These are phyloP conservation scores for Rhodotorula sp. DNA, from an alignment of 1,284 basidiomycete genomes.

Conservation along the genomic window DNA sequence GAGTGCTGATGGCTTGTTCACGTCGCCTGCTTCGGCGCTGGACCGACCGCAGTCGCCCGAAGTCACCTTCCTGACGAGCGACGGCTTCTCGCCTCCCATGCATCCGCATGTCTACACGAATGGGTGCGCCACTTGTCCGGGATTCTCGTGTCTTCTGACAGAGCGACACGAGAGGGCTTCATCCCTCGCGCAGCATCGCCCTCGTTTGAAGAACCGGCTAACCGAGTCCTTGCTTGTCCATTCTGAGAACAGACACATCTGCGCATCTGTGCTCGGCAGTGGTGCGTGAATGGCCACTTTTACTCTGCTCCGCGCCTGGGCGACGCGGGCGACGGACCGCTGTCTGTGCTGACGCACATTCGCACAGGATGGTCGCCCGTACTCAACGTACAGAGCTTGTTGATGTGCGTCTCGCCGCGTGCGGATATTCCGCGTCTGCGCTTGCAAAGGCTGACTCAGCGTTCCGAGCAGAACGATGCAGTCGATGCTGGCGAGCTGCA, in stretches of 20 bases:
- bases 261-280: conserved; percentile 47
- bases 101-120: conserved; percentile 51
- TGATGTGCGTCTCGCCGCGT: conserved; percentile 41
- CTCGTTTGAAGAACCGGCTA: not conserved
- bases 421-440: not conserved
- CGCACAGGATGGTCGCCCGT: conserved; percentile 44
- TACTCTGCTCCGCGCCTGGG: not conserved
- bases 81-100: conserved; percentile 48
- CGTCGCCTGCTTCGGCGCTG: not conserved
- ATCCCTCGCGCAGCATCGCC: too few relatives aligned
- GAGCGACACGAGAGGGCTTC: not conserved
- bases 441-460: not conserved
- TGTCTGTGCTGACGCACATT: too few relatives aligned
- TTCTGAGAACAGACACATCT: conserved; percentile 49
- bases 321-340: too few relatives aligned
- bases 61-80: conserved; percentile 51
- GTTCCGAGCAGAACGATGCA: conserved; percentile 49
- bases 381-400: conserved; percentile 51
- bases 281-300: conserved; percentile 21
- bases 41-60: conserved; percentile 32
- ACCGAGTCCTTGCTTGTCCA: conserved; percentile 29
- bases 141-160: not conserved
- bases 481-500: conserved; percentile 53
- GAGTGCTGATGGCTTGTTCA: not conserved
- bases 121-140: not conserved